Conservation (phyloP, 257 asterid genomes). For the Rhazya stricta region DNA sequence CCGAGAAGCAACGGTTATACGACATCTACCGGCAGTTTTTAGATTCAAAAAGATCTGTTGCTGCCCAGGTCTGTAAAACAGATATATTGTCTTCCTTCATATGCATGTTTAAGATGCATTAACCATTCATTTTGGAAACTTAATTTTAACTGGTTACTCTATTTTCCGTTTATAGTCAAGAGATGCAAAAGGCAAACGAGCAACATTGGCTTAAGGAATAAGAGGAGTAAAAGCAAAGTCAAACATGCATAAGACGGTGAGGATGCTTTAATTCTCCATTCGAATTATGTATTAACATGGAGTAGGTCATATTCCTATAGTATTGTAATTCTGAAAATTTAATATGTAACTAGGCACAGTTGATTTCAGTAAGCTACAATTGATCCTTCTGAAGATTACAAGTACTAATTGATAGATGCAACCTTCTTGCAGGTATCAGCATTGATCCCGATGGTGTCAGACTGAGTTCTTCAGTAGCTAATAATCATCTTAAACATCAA, state of each 20-base stretch:
- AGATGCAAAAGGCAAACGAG: constrained; percentile 87
- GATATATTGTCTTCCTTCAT: constrained; percentile 15
- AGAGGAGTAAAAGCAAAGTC: not conserved
- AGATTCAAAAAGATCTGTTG: constrained; percentile 63
- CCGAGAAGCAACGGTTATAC: constrained; percentile 68
- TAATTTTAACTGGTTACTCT: not conserved
- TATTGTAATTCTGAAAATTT: too few relatives aligned
- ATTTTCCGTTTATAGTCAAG: constrained; percentile 54
- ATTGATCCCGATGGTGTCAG: too few relatives aligned
- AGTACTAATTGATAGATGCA: too few relatives aligned
- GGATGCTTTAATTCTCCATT: not conserved
- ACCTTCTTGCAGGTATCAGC: too few relatives aligned
- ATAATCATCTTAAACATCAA: too few relatives aligned
- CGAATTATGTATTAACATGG: not conserved
- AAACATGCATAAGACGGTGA: not conserved
- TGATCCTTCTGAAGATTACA: not conserved
- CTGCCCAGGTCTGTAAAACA: constrained; percentile 54
- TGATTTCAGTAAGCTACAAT: not conserved
- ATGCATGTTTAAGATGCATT: not conserved
- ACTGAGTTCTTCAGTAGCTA: too few relatives aligned
- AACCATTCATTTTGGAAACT: not conserved
- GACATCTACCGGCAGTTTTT: constrained; percentile 82
- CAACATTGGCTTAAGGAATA: constrained; percentile 62
- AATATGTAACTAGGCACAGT: not conserved
- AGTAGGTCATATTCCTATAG: not conserved